These are phyloP conservation scores for Paramecium biaurelia DNA, from an alignment of 73 alveolate species.

Conservation along the genomic window DNA sequence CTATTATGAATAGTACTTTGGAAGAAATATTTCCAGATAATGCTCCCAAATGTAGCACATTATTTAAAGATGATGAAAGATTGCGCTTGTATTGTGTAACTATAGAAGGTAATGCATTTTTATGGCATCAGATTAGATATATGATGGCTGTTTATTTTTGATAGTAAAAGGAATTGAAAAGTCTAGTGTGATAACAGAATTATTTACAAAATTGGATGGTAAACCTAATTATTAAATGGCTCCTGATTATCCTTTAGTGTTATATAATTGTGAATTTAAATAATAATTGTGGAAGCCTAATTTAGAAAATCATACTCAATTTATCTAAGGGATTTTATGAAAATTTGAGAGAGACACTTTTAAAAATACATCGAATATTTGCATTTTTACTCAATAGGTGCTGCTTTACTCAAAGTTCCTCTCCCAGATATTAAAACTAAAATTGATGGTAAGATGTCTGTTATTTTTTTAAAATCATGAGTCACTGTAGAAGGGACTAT, in stretches of 20 bases:
- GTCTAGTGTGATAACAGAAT: neutral
- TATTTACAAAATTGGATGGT: constrained; percentile 37
- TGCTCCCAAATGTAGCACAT: constrained; percentile 8
- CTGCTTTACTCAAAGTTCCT: neutral
- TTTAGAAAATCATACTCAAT: neutral
- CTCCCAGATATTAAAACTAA: neutral
- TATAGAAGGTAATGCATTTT: constrained; percentile 91
- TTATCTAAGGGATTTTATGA: neutral
- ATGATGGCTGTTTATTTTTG: constrained; percentile 92
- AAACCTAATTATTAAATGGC: constrained; percentile 63
- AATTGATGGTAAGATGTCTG: neutral
- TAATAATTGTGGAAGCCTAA: neutral
- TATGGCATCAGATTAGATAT: constrained; percentile 95
- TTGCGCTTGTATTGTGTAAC: constrained; percentile 63
- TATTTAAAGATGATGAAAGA: constrained; percentile 45
- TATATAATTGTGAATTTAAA: constrained; percentile 49
- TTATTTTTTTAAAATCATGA: neutral
- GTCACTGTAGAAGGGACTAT: constrained; percentile 14
- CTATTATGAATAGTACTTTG: neutral
- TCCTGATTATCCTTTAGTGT: constrained; percentile 62
- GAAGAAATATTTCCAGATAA: constrained; percentile 48
- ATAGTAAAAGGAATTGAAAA: constrained; percentile 78
- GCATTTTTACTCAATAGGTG: constrained; percentile 32
- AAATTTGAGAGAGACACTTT: neutral
- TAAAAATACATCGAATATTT: neutral